These are phyloP conservation scores for Rheum nobile DNA, from an alignment of 148 eudicot species.

Conservation along the genomic window DNA sequence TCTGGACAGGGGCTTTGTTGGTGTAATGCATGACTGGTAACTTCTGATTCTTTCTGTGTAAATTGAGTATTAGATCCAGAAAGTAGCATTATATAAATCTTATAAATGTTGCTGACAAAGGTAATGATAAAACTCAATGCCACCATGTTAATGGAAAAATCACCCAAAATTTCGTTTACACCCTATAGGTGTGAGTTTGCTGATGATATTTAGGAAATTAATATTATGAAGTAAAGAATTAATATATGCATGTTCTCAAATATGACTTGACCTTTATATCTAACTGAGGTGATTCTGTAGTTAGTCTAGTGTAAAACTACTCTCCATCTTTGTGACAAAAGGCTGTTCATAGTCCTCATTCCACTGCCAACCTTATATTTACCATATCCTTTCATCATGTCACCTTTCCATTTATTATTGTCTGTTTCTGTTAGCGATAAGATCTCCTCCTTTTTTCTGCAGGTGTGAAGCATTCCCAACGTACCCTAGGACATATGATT, in stretches of 20 bases:
- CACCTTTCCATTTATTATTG: neutral
- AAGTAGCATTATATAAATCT: neutral
- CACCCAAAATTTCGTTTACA: neutral
- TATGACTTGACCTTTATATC: too few relatives aligned
- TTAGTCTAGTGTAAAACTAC: neutral
- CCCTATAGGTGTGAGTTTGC: neutral
- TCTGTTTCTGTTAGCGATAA: neutral
- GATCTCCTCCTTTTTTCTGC: neutral
- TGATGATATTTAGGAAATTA: neutral
- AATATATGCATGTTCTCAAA: too few relatives aligned
- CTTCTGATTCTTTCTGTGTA: neutral
- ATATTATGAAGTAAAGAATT: neutral
- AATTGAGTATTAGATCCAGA: neutral
- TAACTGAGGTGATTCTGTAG: too few relatives aligned
- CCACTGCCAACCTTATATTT: neutral
- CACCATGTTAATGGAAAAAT: neutral
- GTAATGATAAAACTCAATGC: neutral
- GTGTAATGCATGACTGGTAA: constrained; percentile 83
- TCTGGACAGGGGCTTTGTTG: constrained; percentile 70
- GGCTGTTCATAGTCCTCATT: neutral
- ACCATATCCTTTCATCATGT: neutral
- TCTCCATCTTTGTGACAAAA: neutral
- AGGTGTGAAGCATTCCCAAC: constrained; percentile 99
- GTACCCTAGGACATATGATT: constrained; percentile 89
- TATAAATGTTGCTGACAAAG: neutral